Evolutionary conservation across 208 protist genomes (phyloP), one percentile per base, ranked within the genome.

Genomic region (Trypanosoma melophagium): DNA sequence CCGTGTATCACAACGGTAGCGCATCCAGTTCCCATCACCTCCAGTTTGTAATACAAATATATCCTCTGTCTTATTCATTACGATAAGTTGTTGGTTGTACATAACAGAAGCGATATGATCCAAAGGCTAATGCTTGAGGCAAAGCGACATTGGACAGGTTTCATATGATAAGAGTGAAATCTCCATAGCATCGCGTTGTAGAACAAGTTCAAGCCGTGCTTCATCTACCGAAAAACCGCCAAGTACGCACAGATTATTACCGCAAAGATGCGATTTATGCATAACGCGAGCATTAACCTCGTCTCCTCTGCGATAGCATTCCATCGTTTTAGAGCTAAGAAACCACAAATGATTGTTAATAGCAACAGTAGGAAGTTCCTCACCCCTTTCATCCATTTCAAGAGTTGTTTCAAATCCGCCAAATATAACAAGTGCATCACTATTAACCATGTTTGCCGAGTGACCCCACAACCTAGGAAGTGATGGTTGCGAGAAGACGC

Each of bases 31-130:
- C 13, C 42, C 38, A 7, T 61, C 64, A 22, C 10, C 16, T 40
- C 16, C 16, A 4, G 28, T 19, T 9, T 38, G 8, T 24, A 31
- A 54, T 17, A 69, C 64, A 60, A 69, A 69, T 4, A 69, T 52
- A 14, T 61, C 64, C 10, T 52, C 5, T 16, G 38, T 41, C 1
- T 50, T 69, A 21, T 69, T 69, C n/a, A 69, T 35, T 38, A 61
- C 52, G 28, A 69, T 69, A 16, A 69, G n/a, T 61, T 69, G 51
- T 19, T 61, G 25, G 19, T 69, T 59, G 10, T 69, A 69, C 40
- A 55, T 42, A 35, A 54, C 54, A 40, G 54, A 54, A 54, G 25
- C 51, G 14, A 69, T 0, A 7, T 31, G 10, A 3, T 61, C 42
- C 5, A 61, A 16, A n/a, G 64, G 21, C 64, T 54, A 69, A 19